Percentiles rank a stretch among this genome's conserved stretches.
Evolutionary conservation across 768 basidiomycete genomes (phyloP).

Genomic region (Candolleomyces efflorescens): DNA sequence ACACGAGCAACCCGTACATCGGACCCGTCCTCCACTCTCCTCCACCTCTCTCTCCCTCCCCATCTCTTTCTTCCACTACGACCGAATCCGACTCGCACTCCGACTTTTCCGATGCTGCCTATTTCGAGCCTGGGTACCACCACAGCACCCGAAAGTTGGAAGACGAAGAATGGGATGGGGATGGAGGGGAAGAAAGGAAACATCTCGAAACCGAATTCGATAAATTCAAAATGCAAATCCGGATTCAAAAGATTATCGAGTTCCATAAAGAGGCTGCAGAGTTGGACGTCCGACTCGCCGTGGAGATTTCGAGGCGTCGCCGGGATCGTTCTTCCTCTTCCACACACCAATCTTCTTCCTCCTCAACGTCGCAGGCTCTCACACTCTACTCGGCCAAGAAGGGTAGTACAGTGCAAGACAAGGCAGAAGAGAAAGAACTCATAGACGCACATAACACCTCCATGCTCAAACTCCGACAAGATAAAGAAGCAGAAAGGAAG

Average conservation of each 20-base stretch:
- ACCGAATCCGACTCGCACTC: not conserved
- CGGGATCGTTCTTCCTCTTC: not conserved
- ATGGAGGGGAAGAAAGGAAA: constrained; percentile 8
- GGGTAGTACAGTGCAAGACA: constrained; percentile 8
- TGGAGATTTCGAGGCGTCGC: constrained; percentile 28
- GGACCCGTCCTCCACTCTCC: not conserved
- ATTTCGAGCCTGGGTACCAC: constrained; percentile 18
- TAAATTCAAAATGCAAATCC: constrained; percentile 40
- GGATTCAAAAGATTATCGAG: constrained; percentile 44
- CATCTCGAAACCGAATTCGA: constrained; percentile 37
- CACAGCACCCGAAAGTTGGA: constrained; percentile 15
- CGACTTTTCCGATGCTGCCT: not conserved
- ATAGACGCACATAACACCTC: constrained; percentile 34
- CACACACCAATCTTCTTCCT: not conserved
- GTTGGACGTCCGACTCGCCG: constrained; percentile 37
- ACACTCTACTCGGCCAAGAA: constrained; percentile 23
- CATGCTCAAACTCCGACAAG: constrained; percentile 35
- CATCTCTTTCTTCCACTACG: not conserved
- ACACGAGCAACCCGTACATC: not conserved
- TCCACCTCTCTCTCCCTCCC: not conserved
- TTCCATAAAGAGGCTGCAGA: constrained; percentile 45
- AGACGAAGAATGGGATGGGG: constrained; percentile 26
- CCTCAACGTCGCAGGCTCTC: constrained; percentile 8
- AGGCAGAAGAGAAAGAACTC: constrained; percentile 25
- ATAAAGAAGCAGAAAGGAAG: constrained; percentile 49